phyloP scores from a whole-genome alignment of 1,284 basidiomycete species.

The Cutaneotrichosporon sp. region DNA sequence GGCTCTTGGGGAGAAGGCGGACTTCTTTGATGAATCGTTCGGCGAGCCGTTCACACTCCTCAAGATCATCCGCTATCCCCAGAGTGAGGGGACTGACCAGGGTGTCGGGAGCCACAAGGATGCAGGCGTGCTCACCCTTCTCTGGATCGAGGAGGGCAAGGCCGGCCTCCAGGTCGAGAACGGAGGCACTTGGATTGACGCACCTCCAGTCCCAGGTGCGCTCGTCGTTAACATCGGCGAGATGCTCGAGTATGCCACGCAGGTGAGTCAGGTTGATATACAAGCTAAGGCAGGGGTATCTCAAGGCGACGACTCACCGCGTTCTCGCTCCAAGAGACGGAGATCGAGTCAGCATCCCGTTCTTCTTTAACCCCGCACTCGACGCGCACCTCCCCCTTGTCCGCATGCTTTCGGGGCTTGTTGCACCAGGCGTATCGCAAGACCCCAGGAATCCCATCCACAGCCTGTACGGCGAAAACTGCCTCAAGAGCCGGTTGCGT shows the following conservation, averaged over 20 bases:
- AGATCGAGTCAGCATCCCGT: constrained; percentile 20
- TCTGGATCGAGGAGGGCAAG: constrained; percentile 16
- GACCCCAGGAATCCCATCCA: constrained; percentile 21
- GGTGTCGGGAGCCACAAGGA: constrained; percentile 28
- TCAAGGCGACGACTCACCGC: constrained; percentile 27
- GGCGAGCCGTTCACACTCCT: constrained; percentile 24
- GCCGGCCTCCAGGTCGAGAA: constrained; percentile 21
- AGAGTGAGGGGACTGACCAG: constrained; percentile 6
- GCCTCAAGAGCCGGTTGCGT: constrained; percentile 20
- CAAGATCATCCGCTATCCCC: constrained; percentile 25
- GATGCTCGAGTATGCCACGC: constrained; percentile 36
- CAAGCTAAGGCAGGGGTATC: constrained; percentile 13
- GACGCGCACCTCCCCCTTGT: constrained; percentile 19
- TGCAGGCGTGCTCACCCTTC: constrained; percentile 22
- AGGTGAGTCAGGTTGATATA: constrained; percentile 8
- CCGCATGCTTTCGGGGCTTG: constrained; percentile 1
- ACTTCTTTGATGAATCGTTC: constrained; percentile 21
- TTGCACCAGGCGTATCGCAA: background rate
- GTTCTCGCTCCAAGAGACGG: constrained; percentile 26
- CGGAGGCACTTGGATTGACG: constrained; percentile 68
- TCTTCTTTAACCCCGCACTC: constrained; percentile 25
- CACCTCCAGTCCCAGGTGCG: constrained; percentile 67
- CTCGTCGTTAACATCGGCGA: constrained; percentile 73
- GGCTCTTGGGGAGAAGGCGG: constrained; percentile 18
- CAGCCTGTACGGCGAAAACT: constrained; percentile 24